Evolutionary conservation across 352 stramenopile genomes (phyloP), one percentile per base, ranked within the genome.

Genomic region (Phytophthora pluvialis): DNA sequence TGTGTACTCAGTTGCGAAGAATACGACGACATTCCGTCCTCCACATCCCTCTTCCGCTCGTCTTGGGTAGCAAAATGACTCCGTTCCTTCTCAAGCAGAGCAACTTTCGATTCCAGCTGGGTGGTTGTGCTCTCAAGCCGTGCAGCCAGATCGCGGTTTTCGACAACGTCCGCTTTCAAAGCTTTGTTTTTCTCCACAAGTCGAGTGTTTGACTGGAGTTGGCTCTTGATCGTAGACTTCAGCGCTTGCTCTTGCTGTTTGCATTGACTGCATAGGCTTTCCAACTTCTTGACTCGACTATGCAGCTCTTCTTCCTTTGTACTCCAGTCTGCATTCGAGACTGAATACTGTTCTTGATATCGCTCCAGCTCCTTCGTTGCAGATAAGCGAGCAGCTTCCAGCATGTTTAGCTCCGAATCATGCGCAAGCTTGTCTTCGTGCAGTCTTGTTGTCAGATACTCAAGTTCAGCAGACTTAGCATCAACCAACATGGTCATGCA

Each of bases 31-130:
- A 70, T 52, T 32, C 72, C 67, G 25, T 66, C 63, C n/a, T 80
- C 72, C 1, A 33, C 38, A 33, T 73, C 65, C 33, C 72, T 64
- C 35, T 78, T 80, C 13, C 56, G 54, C 40, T 78, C 63, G 21
- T 83, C 73, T 49, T 83, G 60, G 3, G 35, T 62, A 10, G 62
- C 68, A 35, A 73, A 69, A 25, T 87, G 77, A 42, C 53, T 60
- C 0, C 75, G 77, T 45, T 89, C 78, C 38, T 77, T 81, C 46
- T 89, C 78, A 6, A 88, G 63, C n/a, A 82, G 31, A 8, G 72
- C 8, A 11, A 85, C 54, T 44, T 72, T 80, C 3, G 80, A 89
- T 43, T 89, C 79, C 1, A 90, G 60, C 3, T 67, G 66, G 5
- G 69, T 78, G 0, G 51, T 49, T n/a, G 60, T 46, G 42, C 56